phyloP scores from a whole-genome alignment of 2,329 filamentous ascomycete genomes.

The Pseudogymnoascus sp. region DNA sequence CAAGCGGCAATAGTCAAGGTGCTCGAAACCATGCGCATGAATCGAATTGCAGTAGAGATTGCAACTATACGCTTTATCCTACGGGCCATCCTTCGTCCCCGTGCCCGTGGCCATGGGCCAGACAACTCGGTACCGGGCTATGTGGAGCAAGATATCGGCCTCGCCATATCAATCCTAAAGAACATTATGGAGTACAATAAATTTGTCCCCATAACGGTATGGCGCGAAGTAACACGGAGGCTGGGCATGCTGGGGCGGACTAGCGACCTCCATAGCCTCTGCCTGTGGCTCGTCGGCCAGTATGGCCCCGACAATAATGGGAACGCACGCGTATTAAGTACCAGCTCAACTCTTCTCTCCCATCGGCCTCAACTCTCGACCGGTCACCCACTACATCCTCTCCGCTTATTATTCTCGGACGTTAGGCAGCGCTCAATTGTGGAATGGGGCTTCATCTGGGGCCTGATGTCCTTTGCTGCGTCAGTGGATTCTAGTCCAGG shows the following conservation, averaged over 20 bases:
- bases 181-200: conserved; percentile 38
- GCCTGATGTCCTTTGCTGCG: conserved; percentile 9
- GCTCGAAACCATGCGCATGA: conserved; percentile 41
- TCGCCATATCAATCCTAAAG: conserved; percentile 39
- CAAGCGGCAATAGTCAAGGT: conserved; percentile 23
- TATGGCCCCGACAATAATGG: conserved; percentile 27
- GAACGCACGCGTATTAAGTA: not conserved
- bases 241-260: conserved; percentile 49
- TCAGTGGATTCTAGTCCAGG: not conserved
- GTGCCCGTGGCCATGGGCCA: conserved; percentile 25
- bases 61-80: conserved; percentile 39
- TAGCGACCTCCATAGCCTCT: conserved; percentile 43
- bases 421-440: conserved; percentile 40
- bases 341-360: conserved; percentile 14
- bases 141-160: conserved; percentile 31
- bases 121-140: not conserved
- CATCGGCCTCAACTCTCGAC: conserved; percentile 16
- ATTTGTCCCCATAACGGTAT: conserved; percentile 36
- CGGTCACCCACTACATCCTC: conserved; percentile 25
- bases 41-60: conserved; percentile 34
- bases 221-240: conserved; percentile 52
- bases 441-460: conserved; percentile 40
- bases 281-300: conserved; percentile 39
- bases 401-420: conserved; percentile 35
- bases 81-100: conserved; percentile 31